Evolutionary conservation across 345 rosid species (phyloP).

Genomic region (Iberis pinnata): DNA sequence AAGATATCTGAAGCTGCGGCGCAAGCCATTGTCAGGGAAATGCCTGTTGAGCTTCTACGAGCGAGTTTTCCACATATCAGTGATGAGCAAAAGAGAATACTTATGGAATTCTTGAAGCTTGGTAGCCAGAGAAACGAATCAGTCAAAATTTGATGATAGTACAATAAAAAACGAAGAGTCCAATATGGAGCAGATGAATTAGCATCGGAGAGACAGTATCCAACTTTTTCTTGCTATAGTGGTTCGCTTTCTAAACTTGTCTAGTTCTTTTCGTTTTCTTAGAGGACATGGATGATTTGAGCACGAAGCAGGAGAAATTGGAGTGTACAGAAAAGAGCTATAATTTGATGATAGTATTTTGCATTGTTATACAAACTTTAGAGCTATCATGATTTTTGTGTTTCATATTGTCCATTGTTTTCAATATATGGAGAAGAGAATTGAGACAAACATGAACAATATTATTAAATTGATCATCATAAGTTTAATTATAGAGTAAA

Average conservation of each 20-base stretch:
- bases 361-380: no score
- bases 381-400: no score
- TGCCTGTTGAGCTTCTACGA: slow-evolving; percentile 75
- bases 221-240: not conserved
- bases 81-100: slow-evolving; percentile 57
- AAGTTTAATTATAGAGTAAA: no score
- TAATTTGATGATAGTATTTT: no score
- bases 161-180: not conserved
- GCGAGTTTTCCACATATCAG: slow-evolving; percentile 67
- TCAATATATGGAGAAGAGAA: no score
- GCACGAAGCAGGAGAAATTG: not conserved
- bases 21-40: slow-evolving; percentile 69
- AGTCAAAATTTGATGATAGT: not conserved
- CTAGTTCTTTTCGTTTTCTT: no score
- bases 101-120: slow-evolving; percentile 70
- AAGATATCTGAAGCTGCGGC: slow-evolving; percentile 45
- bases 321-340: slow-evolving; percentile 18
- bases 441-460: no score
- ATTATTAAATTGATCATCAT: no score
- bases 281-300: slow-evolving; percentile 9
- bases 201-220: slow-evolving; percentile 2
- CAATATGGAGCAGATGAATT: not conserved
- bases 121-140: slow-evolving; percentile 29
- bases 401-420: no score
- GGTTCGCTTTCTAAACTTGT: no score